Evolutionary conservation across 2,329 filamentous ascomycete genomes (phyloP), one percentile per base, ranked within the genome.

Genomic region (Colletotrichum caudatum): DNA sequence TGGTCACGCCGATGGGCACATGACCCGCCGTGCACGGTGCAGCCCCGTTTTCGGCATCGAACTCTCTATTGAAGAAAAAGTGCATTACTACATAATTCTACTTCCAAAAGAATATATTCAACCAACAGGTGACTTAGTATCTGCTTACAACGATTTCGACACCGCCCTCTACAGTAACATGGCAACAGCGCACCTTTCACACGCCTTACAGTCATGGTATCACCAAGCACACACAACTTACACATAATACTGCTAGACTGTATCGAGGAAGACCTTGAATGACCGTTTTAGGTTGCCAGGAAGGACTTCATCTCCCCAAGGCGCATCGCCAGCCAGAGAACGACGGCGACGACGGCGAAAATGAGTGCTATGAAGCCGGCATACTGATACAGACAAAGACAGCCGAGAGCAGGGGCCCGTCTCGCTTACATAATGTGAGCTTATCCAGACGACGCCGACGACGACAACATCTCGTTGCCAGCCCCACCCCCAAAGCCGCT

Each of bases 1-100:
- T 39, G 63, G 37, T 73, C 81, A 82, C 79, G 78, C 81, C 79
- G 0, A 0, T 0, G 0, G 2, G 74, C 81, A 82, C 78, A 75
- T 83, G 81, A 75, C 66, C 44, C 5, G 46, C 18, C 5, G 2
- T 39, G 67, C 70, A 71, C 66, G 44, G 57, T n/a, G 48, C 66
- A 69, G 33, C 8, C 9, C 37, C 50, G 59, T 2, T 39, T 20
- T 12, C 7, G 5, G 5, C 4, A 50, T 5, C 1, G 5, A 12
- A 14, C 59, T 39, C 29, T 12, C 39, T n/a, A 2, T 7, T 12
- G 2, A 35, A 1, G 7, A 0, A 3, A 48, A 6, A 1, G 20
- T 44, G 44, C 29, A 50, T 50, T 35, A 20, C 2, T 33, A 33
- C 41, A 50, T 46, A 3, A 5, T 37, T n/a, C 12, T 14, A 1